Evolutionary conservation across 208 protist species (phyloP).

Genomic region (Acanthamoeba lenticulata): DNA sequence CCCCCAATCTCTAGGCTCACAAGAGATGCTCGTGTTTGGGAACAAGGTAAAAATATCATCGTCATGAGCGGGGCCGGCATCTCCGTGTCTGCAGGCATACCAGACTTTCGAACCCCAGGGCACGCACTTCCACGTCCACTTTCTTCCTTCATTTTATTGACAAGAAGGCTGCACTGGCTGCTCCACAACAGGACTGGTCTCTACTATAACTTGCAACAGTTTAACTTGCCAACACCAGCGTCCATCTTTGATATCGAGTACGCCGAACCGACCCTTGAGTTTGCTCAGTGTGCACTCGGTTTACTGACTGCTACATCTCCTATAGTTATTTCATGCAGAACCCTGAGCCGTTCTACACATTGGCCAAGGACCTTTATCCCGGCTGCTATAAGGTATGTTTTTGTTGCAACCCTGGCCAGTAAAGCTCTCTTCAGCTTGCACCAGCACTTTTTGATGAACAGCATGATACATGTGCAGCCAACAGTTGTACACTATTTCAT

Average conservation of each 20-base stretch:
- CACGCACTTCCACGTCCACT: background rate
- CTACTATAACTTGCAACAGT: conserved; percentile 91
- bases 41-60: conserved; percentile 90
- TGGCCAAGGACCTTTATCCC: conserved; percentile 75
- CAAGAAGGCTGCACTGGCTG: too few species aligned
- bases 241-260: conserved; percentile 92
- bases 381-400: conserved; percentile 76
- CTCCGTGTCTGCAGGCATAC: conserved; percentile 86
- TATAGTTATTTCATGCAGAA: conserved; percentile 87
- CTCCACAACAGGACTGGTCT: conserved; percentile 91
- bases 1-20: too few species aligned
- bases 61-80: conserved; percentile 94
- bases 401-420: conserved; percentile 67
- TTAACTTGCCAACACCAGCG: conserved; percentile 91
- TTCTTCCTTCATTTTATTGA: background rate
- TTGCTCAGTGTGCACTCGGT: background rate
- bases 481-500: conserved; percentile 75
- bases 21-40: conserved; percentile 73
- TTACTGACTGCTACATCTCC: background rate
- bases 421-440: conserved; percentile 81
- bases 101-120: conserved; percentile 73
- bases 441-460: conserved; percentile 79
- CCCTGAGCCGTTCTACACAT: conserved; percentile 90
- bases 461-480: background rate
- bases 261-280: background rate